Evolutionary conservation across 1,139 yeast species (phyloP).

Genomic region (Wickerhamiella pararugosa): DNA sequence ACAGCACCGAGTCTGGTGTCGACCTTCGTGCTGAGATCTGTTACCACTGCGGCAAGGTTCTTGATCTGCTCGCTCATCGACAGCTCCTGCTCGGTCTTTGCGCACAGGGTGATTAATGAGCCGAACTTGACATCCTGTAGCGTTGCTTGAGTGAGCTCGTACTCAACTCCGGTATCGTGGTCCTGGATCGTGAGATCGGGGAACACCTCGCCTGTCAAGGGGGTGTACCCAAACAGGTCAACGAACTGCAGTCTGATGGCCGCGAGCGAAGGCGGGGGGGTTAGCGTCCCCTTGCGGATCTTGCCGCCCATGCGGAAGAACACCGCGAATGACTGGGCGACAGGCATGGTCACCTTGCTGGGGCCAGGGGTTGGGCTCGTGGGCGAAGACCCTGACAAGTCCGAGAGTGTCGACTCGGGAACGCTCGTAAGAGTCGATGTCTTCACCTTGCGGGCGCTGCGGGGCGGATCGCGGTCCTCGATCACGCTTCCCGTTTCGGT

Average conservation of each 20-base stretch:
- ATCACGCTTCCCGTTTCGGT: constrained; percentile 9
- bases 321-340: constrained; percentile 18
- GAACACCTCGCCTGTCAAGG: constrained; percentile 43
- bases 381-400: no score
- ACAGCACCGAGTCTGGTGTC: constrained; percentile 10
- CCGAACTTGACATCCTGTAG: constrained; percentile 48
- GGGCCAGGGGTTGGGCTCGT: no score
- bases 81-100: constrained; percentile 23
- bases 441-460: neutral
- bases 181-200: constrained; percentile 76
- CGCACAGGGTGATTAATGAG: constrained; percentile 42
- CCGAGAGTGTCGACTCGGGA: neutral
- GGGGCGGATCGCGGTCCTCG: constrained; percentile 2
- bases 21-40: constrained; percentile 26
- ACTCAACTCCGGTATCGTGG: constrained; percentile 41
- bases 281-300: constrained; percentile 45
- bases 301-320: constrained; percentile 43
- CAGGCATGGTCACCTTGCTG: no score
- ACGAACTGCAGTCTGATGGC: constrained; percentile 61
- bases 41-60: constrained; percentile 20
- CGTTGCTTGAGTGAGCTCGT: constrained; percentile 64
- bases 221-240: constrained; percentile 75
- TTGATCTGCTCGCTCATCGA: constrained; percentile 21
- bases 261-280: constrained; percentile 32
- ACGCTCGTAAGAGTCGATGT: neutral